Percentiles rank a stretch among this genome's conserved stretches.
Evolutionary conservation across 1,284 basidiomycete species (phyloP).

Genomic region (Sanghuangporus sanghuang): DNA sequence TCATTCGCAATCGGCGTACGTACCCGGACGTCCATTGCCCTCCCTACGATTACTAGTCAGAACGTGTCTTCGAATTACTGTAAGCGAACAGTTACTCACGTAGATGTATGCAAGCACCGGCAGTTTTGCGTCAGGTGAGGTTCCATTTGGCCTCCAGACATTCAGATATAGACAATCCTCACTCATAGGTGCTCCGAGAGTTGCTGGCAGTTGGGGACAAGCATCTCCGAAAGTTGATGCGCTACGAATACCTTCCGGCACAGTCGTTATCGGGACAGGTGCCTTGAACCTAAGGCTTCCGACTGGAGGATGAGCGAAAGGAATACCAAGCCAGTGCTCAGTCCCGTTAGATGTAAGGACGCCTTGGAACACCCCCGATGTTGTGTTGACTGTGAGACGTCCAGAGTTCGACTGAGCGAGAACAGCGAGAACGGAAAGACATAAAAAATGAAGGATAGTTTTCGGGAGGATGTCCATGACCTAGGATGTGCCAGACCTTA

Average conservation of each 20-base stretch:
- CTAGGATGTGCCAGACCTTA: not conserved
- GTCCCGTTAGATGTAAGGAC: conserved; percentile 32
- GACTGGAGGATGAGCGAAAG: conserved; percentile 57
- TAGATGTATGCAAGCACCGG: conserved; percentile 51
- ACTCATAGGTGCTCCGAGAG: conserved; percentile 40
- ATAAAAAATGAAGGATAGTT: not conserved
- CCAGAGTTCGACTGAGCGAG: not conserved
- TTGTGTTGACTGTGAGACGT: conserved; percentile 14
- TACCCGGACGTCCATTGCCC: conserved; percentile 46
- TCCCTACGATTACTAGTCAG: conserved; percentile 31
- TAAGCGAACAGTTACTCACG: conserved; percentile 27
- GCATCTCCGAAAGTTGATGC: conserved; percentile 51
- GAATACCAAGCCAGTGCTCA: conserved; percentile 60
- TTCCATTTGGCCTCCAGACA: conserved; percentile 38
- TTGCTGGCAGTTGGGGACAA: conserved; percentile 45
- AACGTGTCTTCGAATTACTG: not conserved
- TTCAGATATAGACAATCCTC: conserved; percentile 57
- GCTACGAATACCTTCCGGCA: conserved; percentile 30
- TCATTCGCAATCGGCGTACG: conserved; percentile 1
- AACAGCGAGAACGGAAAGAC: not conserved
- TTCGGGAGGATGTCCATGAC: not conserved
- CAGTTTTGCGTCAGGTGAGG: conserved; percentile 30
- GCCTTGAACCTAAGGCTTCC: conserved; percentile 54
- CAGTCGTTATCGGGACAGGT: conserved; percentile 44
- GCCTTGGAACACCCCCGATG: conserved; percentile 19